Evolutionary conservation across 2,329 filamentous ascomycete genomes (phyloP).

Genomic region (Onygenales sp.): DNA sequence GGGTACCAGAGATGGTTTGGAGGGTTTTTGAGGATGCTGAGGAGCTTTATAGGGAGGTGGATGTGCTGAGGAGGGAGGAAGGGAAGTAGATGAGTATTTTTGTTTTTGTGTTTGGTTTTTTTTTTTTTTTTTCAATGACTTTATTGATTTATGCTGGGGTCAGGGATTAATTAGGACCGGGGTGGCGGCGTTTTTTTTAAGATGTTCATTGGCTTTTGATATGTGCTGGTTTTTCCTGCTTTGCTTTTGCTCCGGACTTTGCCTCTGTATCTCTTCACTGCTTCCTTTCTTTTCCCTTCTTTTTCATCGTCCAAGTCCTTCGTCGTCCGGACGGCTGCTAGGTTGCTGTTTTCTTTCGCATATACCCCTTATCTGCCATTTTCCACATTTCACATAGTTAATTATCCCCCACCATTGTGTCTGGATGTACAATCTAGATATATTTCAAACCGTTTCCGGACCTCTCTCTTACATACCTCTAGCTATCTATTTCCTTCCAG

Average conservation of each 20-base stretch:
- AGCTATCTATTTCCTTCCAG: too few relatives aligned
- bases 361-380: background rate
- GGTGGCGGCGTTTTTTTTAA: background rate
- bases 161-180: background rate
- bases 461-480: too few relatives aligned
- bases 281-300: background rate
- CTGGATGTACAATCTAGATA: too few relatives aligned
- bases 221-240: background rate
- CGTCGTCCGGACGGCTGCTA: too few relatives aligned
- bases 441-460: too few relatives aligned
- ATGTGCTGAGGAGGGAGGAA: constrained; percentile 18
- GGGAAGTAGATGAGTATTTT: background rate
- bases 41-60: constrained; percentile 43
- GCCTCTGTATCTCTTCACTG: background rate
- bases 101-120: background rate
- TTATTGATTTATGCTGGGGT: background rate
- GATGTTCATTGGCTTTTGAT: too few relatives aligned
- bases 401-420: too few relatives aligned
- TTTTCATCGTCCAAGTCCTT: background rate
- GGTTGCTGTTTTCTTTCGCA: background rate
- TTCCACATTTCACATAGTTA: background rate
- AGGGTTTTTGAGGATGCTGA: constrained; percentile 69
- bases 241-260: background rate
- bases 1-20: constrained; percentile 63
- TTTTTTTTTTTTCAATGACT: background rate